Conservation (phyloP, 148 eudicot genomes). For the Gaultheria prostrata region DNA sequence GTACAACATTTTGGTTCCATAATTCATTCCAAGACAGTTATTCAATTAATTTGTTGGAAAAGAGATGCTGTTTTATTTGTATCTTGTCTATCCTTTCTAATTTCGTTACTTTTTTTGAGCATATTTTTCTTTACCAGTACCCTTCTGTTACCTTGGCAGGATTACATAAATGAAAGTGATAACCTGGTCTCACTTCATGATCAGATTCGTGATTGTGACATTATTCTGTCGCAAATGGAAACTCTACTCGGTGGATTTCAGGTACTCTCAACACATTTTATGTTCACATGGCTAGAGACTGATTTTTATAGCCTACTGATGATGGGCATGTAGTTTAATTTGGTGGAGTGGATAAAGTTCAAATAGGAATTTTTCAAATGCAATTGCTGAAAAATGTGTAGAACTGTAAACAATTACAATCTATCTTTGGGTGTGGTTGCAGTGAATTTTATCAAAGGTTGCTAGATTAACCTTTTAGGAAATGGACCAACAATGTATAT, state of each 20-base stretch:
- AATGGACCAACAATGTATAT: not conserved
- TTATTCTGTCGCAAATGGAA: conserved; percentile 90
- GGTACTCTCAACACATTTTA: conserved; percentile 38
- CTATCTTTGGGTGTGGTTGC: not conserved
- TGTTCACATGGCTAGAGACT: not conserved
- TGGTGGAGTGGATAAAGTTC: not conserved
- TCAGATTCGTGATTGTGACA: conserved; percentile 95
- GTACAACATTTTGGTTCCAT: not conserved
- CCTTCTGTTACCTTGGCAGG: conserved; percentile 49
- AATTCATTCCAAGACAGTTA: not conserved
- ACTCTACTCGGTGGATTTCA: conserved; percentile 93
- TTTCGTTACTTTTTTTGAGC: not conserved
- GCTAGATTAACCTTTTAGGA: not conserved
- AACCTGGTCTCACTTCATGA: conserved; percentile 94
- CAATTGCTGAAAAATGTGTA: not conserved
- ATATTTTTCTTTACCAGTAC: not conserved
- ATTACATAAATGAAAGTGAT: conserved; percentile 93
- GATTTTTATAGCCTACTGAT: conserved; percentile 2
- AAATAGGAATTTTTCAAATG: not conserved
- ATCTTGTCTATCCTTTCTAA: conserved; percentile 1
- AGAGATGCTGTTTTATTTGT: not conserved
- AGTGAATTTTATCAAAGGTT: not conserved
- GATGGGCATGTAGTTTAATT: not conserved
- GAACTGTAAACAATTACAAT: not conserved
- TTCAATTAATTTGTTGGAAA: not conserved